Evolutionary conservation across 169 alveolate genomes (phyloP), one percentile per base, ranked within the genome.

Genomic region (Plasmodium adleri): DNA sequence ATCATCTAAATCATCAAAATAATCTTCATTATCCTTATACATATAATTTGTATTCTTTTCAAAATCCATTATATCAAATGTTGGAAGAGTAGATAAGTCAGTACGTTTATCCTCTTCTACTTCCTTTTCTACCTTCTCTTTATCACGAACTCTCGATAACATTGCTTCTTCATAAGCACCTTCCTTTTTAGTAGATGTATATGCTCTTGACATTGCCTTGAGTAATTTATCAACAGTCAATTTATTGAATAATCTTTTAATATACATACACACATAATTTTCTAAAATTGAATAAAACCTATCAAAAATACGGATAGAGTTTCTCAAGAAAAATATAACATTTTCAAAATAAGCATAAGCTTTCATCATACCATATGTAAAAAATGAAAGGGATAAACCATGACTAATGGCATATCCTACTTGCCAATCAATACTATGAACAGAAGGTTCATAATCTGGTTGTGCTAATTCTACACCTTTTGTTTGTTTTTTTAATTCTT

Each of bases 1-100:
- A 3, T 78, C 89, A n/a, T 78, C 89, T 47, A 78, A 60, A 12
- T 52, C 80, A 2, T 78, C 89, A 43, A 78, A 78, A 24, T 22
- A 12, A 39, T 66, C 49, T 8, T 39, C 17, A 13, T 49, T 47
- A 70, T 78, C 89, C 12, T 24, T 20, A 12, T 78, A 78, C 52
- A 66, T 59, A 3, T 64, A 59, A 28, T 39, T 13, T 22, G 47
- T 49, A 50, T 67, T 49, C 0, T 66, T 24, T 59, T 43, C 15
- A 1, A 13, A 8, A 13, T 3, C 20, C 26, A 13, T 70, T 4
- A 78, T 78, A 39, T 78, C 72, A 7, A 49, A 24, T 0, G 68
- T 26, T 10, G 49, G 26, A 6, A 60, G 49, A 22, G 56, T 5
- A 3, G 49, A 24, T 17, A 67, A 10, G 22, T 74, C 74, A 0